Conservation (phyloP, 331 rosid genomes). For the Quercus lobata region DNA sequence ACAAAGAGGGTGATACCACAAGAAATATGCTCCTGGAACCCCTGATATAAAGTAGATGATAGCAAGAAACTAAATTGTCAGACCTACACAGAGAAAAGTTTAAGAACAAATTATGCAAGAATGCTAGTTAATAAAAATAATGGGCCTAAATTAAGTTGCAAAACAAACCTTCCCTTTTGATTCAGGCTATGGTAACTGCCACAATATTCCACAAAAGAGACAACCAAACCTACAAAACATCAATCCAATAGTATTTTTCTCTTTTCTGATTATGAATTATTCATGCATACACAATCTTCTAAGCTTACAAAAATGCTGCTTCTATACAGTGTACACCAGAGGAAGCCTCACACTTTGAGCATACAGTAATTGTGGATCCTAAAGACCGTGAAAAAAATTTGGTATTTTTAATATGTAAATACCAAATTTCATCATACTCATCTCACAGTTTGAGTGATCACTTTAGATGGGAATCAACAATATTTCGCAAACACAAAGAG, state of each 20-base stretch:
- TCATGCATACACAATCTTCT: neutral
- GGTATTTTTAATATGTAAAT: too few relatives aligned
- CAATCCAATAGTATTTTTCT: neutral
- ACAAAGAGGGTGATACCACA: conserved; percentile 65
- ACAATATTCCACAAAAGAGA: conserved; percentile 61
- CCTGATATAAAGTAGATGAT: conserved; percentile 47
- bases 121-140: neutral
- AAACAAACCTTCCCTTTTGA: conserved; percentile 46
- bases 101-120: neutral
- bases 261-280: neutral
- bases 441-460: too few relatives aligned
- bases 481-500: too few relatives aligned
- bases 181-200: conserved; percentile 61
- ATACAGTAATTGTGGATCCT: conserved; percentile 9
- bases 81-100: conserved; percentile 31
- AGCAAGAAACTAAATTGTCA: conserved; percentile 42
- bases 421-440: too few relatives aligned
- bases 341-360: neutral
- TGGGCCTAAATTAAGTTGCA: neutral
- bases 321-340: conserved; percentile 23
- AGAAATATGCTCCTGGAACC: conserved; percentile 45
- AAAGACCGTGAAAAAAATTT: neutral
- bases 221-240: conserved; percentile 52
- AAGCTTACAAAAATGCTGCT: conserved; percentile 6
- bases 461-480: too few relatives aligned